A percentile compares a stretch with the other conserved stretches of the same genome.
Conservation (phyloP, 2,329 filamentous ascomycete genomes). For the Exophiala bonariae region DNA sequence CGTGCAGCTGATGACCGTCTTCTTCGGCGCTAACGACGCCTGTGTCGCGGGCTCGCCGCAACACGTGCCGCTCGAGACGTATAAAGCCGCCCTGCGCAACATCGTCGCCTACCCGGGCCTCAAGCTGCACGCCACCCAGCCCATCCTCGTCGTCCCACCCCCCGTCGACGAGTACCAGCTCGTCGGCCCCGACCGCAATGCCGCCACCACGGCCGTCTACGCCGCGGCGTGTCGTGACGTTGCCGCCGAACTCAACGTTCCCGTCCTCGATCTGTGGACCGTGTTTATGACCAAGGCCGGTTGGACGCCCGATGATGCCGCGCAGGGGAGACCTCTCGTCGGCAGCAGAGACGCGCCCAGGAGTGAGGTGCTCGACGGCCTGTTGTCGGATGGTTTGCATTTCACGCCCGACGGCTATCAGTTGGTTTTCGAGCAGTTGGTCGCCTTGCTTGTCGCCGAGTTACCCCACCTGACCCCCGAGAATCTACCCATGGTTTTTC, state of each 20-base stretch:
- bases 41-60: slow-evolving; percentile 68
- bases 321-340: slow-evolving; percentile 40
- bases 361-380: slow-evolving; percentile 47
- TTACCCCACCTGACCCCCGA: slow-evolving; percentile 59
- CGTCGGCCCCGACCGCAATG: slow-evolving; percentile 57
- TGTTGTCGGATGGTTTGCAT: slow-evolving; percentile 52
- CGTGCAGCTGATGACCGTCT: slow-evolving; percentile 57
- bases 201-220: slow-evolving; percentile 61
- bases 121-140: slow-evolving; percentile 68
- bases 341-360: slow-evolving; percentile 60
- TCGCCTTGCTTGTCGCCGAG: slow-evolving; percentile 49
- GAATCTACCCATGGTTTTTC: slow-evolving; percentile 53
- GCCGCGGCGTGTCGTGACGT: slow-evolving; percentile 66
- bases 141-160: slow-evolving; percentile 76
- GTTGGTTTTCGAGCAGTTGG: slow-evolving; percentile 55
- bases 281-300: slow-evolving; percentile 68
- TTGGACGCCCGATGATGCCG: slow-evolving; percentile 46
- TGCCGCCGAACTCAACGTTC: slow-evolving; percentile 55
- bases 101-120: slow-evolving; percentile 74
- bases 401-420: slow-evolving; percentile 58
- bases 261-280: slow-evolving; percentile 77
- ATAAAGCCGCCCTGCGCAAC: slow-evolving; percentile 67
- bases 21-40: slow-evolving; percentile 91
- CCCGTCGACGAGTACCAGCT: slow-evolving; percentile 76
- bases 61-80: slow-evolving; percentile 74